Base-by-base conservation (phyloP, 2,329 filamentous ascomycete species). In the Hymenoscyphus linearis region DNA sequence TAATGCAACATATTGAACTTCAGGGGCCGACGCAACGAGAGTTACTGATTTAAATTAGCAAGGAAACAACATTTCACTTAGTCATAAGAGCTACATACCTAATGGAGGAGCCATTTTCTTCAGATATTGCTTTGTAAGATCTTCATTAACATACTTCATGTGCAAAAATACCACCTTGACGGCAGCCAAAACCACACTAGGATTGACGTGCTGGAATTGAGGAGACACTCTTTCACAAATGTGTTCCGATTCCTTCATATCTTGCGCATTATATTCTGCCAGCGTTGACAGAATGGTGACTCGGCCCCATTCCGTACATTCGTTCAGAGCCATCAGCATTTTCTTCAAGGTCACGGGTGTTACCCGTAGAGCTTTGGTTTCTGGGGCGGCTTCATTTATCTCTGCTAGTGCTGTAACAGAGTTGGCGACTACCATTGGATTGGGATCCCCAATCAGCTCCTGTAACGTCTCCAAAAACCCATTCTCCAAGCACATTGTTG, bases 31-130 rank as follows among this genome's bases (percentile, higher is more conserved):
- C 16, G 95, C 96, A 50, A 99, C 91, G 60, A 99, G 85, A 0
- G 95, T 99, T 14, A 99, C 95, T 93, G 44, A 31, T 65, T 18
- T 56, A 57, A 61, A 50, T 67, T 62, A 72, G 63, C 22, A 50
- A 25, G 6, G 9, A 47, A 10, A 50, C 18, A 14, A 18, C 57
- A 22, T 31, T 13, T 18, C 3, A 7, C 14, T 7, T 34, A 25
- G 47, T 44, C 13, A 25, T 3, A 4, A n/a, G 26, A n/a, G 6
- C 27, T 34, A 73, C 82, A 66, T 80, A 93, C 90, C 90, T 66
- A 98, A 78, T 9, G 95, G 95, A 65, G 95, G 95, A 1, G 95
- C 93, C 95, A 99, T 99, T 80, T 99, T 99, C 81, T 96, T 96
- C 57, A 96, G 80, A 74, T 98, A 98, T 65, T 90, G 91, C 70